Base-by-base conservation (phyloP, 2,329 filamentous ascomycete genomes). In the Diaporthe citriasiana region DNA sequence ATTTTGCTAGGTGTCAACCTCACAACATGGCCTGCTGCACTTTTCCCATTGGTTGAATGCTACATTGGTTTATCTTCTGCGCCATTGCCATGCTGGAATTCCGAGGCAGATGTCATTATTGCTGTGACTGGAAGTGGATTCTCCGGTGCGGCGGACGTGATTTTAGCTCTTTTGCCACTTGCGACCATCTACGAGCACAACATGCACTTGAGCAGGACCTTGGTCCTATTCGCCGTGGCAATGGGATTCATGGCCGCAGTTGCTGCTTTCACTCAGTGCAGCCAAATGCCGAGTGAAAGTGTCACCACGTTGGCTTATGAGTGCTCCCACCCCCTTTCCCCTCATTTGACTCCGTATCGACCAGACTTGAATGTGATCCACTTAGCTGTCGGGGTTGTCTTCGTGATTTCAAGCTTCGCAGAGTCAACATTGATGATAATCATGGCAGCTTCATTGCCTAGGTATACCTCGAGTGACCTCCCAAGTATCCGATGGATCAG, bases 241-340 rank as follows among this genome's bases (percentile, higher is more conserved):
- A 13, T 33, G 27, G 59, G 59, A 10, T 8, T 45, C 13, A 10
- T 33, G 3, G 59, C 59, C 5, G 59, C 59, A 65, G 27, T 5
- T 22, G 25, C 40, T 45, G 59, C 59, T 22, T 65, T 65, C 22
- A 45, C 59, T n/a, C 59, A 65, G 17, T 65, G 40, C 40, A 65
- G 40, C 47, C 59, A 65, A 17, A 33, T 65, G 10, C 19, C 7
- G 19, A 47, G n/a, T 15, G 33, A 45, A 5, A 30, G 19, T 40
- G 30, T 4, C 59, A 12, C 17, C 42, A 10, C 40, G 47, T 45
- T 33, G 6, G 17, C 59, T 65, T 33, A 40, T 65, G 27, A 65
- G 59, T 27, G 1, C 19, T 5, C 15, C 19, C 47, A 4, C 9
- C 10, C 45, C 17, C 22, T 6, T 50, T 12, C 17, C 2, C 42